These are phyloP conservation scores for Pelargonium cotyledonis DNA, from an alignment of 441 rosid genomes.

Conservation along the genomic window DNA sequence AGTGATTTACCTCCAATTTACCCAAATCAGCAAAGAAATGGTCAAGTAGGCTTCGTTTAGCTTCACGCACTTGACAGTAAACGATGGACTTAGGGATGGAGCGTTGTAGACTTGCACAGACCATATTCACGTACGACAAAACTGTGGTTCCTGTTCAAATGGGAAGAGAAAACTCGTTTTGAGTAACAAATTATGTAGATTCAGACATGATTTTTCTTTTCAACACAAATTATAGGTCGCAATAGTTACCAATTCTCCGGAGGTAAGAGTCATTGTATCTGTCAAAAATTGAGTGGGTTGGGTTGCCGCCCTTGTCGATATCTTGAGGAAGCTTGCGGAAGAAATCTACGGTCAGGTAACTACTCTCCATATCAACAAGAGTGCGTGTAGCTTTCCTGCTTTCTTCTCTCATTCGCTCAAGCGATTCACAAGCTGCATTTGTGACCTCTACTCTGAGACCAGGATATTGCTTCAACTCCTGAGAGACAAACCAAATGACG, in stretches of 20 bases:
- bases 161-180: not conserved
- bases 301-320: constrained; percentile 54
- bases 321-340: constrained; percentile 85
- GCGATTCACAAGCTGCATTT: constrained; percentile 80
- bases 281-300: constrained; percentile 38
- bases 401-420: constrained; percentile 91
- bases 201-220: too few species aligned
- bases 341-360: constrained; percentile 92
- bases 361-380: constrained; percentile 97
- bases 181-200: not conserved
- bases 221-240: not conserved
- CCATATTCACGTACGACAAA: constrained; percentile 77
- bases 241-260: constrained; percentile 42
- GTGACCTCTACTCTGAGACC: constrained; percentile 81
- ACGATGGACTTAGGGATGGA: constrained; percentile 94
- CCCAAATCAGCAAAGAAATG: constrained; percentile 81
- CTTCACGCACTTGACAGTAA: constrained; percentile 88
- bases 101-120: constrained; percentile 21
- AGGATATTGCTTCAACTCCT: constrained; percentile 92
- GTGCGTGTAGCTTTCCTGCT: constrained; percentile 79
- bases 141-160: constrained; percentile 69
- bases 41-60: constrained; percentile 82
- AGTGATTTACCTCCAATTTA: constrained; percentile 66
- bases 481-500: constrained; percentile 19
- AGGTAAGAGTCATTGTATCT: constrained; percentile 34